Conservation (phyloP, 495 filamentous ascomycete species). For the Podospora pseudocomata region DNA sequence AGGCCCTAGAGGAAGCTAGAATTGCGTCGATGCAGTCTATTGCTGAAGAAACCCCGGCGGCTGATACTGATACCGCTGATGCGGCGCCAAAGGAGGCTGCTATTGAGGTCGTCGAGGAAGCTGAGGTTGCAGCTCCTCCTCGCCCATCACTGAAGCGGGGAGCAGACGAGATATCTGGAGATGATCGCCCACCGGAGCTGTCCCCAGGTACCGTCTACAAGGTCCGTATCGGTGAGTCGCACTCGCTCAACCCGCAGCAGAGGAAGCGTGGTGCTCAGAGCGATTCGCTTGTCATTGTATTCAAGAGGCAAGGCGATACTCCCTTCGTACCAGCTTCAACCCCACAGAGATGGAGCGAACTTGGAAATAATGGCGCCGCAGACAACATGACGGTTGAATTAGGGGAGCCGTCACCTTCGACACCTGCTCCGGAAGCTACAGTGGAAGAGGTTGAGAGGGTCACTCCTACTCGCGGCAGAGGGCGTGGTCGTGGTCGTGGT, state of each 20-base stretch:
- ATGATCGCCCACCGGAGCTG: not conserved
- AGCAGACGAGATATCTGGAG: slow-evolving; percentile 9
- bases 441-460: not conserved
- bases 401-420: not conserved
- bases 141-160: slow-evolving; percentile 4
- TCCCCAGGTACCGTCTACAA: slow-evolving; percentile 8
- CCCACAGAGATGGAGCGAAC: not conserved
- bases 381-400: not conserved
- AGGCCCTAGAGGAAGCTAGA: not conserved
- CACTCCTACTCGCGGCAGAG: slow-evolving; percentile 19
- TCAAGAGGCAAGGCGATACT: slow-evolving; percentile 13
- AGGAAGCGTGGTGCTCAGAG: slow-evolving; percentile 14
- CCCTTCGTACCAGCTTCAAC: not conserved
- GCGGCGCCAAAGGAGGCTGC: not conserved
- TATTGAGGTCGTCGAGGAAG: not conserved
- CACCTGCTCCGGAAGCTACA: not conserved
- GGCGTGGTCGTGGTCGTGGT: slow-evolving; percentile 20
- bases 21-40: not conserved
- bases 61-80: not conserved
- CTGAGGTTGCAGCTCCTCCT: not conserved
- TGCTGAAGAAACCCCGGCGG: not conserved
- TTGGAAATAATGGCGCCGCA: not conserved
- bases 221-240: slow-evolving; percentile 22
- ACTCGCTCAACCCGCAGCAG: slow-evolving; percentile 23
- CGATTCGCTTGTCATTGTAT: slow-evolving; percentile 36